Base-by-base conservation (phyloP, 2,329 filamentous ascomycete genomes). In the Fusarium devonianum region DNA sequence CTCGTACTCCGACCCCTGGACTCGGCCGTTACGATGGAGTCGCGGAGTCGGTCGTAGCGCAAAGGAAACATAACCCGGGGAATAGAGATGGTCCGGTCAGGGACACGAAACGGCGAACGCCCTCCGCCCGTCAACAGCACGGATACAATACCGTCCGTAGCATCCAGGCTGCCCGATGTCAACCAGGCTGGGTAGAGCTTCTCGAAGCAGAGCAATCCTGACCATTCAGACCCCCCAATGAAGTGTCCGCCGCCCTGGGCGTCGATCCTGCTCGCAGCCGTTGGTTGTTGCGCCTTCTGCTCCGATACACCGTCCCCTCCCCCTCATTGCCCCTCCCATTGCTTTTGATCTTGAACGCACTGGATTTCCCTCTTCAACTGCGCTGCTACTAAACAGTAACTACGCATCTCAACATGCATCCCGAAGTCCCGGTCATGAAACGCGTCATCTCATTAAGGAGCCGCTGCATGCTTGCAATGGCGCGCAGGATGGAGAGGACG, bases 131-230 rank as follows among this genome's bases (percentile, higher is more conserved):
- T n/a, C n/a, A n/a, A 41, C 9, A 22, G 21, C 9, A 22, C 39
- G 26, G 56, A 49, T 39, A 60, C 56, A 2, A 43, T 38, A 51
- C 33, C 23, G 52, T 60, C 33, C 23, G 52, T 60, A 50, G 34
- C 49, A 60, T 58, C 53, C 56, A 47, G 56, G 36, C 33, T 60
- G 56, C 34, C 61, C 45, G 51, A 45, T 61, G 36, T 52, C 39
- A 45, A 52, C 49, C 52, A 49, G 39, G 48, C 48, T 49, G 48
- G 37, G 35, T 6, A 51, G 37, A 39, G 25, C 53, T 64, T 64
- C 62, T 59, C 51, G 62, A 64, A 64, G 62, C 49, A 55, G 40
- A 62, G 54, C 34, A 48, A 62, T 55, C 62, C 58, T 47, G 49
- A 53, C 42, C 37, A 34, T 18, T 18, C 38, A 37, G 39, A 49